A percentile compares a stretch with the other conserved stretches of the same genome.
Evolutionary conservation across 1,284 basidiomycete species (phyloP).

Genomic region (Pseudozyma pruni): DNA sequence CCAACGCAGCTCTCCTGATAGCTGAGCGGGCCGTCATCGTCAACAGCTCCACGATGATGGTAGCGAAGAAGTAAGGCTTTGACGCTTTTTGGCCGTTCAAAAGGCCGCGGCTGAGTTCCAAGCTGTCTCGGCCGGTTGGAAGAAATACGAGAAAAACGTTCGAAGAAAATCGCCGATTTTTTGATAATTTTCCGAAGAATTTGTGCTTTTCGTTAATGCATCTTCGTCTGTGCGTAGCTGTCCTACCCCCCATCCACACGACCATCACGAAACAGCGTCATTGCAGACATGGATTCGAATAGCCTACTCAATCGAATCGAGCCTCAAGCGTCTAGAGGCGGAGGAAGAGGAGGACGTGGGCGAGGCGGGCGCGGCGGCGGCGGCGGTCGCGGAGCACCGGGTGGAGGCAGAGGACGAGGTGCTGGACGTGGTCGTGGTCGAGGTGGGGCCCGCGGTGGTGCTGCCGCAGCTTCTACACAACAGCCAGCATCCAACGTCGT

Average conservation of each 20-base stretch:
- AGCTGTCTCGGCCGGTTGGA: conserved; percentile 40
- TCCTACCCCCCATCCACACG: not conserved
- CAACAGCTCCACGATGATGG: conserved; percentile 1
- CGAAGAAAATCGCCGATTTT: not conserved
- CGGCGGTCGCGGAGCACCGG: conserved; percentile 19
- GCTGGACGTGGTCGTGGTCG: conserved; percentile 19
- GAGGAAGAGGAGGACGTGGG: conserved; percentile 16
- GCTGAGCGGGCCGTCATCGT: not conserved
- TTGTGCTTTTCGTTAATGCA: not conserved
- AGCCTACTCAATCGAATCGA: conserved; percentile 26
- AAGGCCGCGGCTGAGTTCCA: conserved; percentile 2
- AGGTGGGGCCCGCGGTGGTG: conserved; percentile 30
- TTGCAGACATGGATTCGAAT: conserved; percentile 26
- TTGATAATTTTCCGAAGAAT: conserved; percentile 1
- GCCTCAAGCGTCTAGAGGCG: conserved; percentile 10
- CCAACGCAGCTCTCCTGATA: too few relatives aligned
- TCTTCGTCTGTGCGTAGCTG: conserved; percentile 17
- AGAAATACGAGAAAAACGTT: conserved; percentile 9
- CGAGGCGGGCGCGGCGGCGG: conserved; percentile 19
- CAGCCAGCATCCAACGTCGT: conserved; percentile 70
- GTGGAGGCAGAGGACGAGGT: conserved; percentile 4
- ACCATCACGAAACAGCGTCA: conserved; percentile 1
- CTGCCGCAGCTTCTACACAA: conserved; percentile 24
- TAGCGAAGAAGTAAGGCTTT: not conserved
- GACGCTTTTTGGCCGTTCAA: conserved; percentile 10